These are phyloP conservation scores for Aleurites moluccanus DNA, from an alignment of 441 rosid species.

Conservation along the genomic window DNA sequence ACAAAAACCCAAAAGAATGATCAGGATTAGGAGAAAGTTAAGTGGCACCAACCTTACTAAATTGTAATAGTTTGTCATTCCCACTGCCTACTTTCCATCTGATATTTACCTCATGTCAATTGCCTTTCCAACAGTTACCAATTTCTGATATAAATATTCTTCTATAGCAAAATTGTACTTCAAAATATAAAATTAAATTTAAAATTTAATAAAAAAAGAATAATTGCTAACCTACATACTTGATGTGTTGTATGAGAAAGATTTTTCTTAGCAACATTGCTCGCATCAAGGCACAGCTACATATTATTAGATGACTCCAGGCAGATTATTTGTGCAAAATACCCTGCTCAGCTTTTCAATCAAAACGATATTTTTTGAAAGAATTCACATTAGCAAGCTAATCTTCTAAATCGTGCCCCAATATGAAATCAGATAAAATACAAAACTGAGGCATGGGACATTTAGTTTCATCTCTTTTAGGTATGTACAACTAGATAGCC, in stretches of 20 bases:
- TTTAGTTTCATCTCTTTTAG: slow-evolving; percentile 16
- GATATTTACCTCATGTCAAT: slow-evolving; percentile 53
- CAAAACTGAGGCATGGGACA: slow-evolving; percentile 28
- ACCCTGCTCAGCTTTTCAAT: background rate
- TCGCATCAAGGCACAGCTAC: background rate
- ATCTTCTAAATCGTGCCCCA: slow-evolving; percentile 20
- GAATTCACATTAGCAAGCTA: slow-evolving; percentile 15
- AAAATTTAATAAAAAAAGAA: background rate
- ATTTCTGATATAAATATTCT: slow-evolving; percentile 27
- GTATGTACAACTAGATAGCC: slow-evolving; percentile 36
- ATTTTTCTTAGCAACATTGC: background rate
- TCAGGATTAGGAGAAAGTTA: slow-evolving; percentile 74
- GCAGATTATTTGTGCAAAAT: too few relatives aligned
- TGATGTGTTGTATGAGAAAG: background rate
- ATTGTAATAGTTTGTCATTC: slow-evolving; percentile 27
- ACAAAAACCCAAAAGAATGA: slow-evolving; percentile 67
- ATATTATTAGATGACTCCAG: background rate
- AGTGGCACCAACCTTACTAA: slow-evolving; percentile 56
- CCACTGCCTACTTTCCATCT: slow-evolving; percentile 64
- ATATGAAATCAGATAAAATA: slow-evolving; percentile 22
- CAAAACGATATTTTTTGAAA: background rate
- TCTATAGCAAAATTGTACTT: background rate
- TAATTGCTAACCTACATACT: background rate
- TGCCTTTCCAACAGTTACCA: slow-evolving; percentile 49
- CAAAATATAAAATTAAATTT: background rate